Base-by-base conservation (phyloP, 164 flowering plant genomes). In the Liquidambar formosana region DNA sequence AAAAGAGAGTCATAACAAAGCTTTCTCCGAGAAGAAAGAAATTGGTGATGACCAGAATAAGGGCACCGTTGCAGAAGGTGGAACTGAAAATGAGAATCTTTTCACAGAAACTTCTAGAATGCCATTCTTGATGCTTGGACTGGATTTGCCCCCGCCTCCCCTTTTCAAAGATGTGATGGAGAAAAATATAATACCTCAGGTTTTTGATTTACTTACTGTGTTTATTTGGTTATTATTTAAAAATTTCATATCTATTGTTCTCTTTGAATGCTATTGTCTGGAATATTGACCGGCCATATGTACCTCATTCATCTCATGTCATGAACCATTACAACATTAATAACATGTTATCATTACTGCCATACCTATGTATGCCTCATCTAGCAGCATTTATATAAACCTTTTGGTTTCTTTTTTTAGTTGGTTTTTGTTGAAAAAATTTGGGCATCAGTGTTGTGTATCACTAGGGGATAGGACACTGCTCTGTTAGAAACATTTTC, bases 171-270 rank as follows among this genome's bases (percentile, higher is more conserved):
- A 96, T 77, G 91, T 89, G 62, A 91, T 93, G 97, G 99, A 93
- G 83, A 93, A 95, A 76, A 95, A 93, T 70, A 95, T 95, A 19
- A 93, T 96, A 46, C 98, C 99, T 26, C 99, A 96, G 98, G 98
- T 95, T 61, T 47, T 61, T 38, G n/a, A n/a, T n/a, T n/a, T 47
- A 14, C 62, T 26, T 38, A 3, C 61, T 48, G 5, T 64, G 25
- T 67, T 54, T 8, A 12, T 62, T 71, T 47, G 4, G 61, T 12
- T 15, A 11, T 47, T 45, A 33, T 47, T 46, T 63, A 57, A 33
- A 6, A 2, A 67, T 22, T 13, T 62, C n/a, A n/a, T n/a, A n/a
- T n/a, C n/a, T n/a, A n/a, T n/a, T n/a, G n/a, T n/a, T n/a, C n/a
- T n/a, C n/a, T n/a, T n/a, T n/a, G n/a, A n/a, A n/a, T n/a, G n/a